Conservation (phyloP, 306 rosid genomes). For the Vigna hirtella region DNA sequence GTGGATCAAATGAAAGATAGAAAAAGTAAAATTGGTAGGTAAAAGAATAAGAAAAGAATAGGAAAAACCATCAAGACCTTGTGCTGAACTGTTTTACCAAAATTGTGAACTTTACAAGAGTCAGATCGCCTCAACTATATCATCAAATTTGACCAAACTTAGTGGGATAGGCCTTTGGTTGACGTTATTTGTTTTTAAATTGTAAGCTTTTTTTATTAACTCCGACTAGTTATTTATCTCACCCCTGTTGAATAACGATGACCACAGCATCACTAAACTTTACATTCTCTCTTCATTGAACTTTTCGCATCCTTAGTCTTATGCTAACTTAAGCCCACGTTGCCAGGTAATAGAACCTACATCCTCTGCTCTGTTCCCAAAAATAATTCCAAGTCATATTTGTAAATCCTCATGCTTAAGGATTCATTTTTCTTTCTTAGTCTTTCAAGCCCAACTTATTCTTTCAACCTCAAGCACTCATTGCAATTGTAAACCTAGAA, state of each 20-base stretch:
- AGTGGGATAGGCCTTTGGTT: not conserved
- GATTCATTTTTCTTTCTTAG: not conserved
- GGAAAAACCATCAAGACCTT: no score
- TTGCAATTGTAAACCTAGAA: conserved; percentile 1
- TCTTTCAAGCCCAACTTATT: conserved; percentile 24
- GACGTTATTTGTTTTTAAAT: not conserved
- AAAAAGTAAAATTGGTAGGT: no score
- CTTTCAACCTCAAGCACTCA: conserved; percentile 15
- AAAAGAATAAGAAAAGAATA: no score
- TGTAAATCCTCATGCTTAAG: conserved; percentile 16
- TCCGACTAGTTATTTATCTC: not conserved
- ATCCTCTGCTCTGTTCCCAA: not conserved
- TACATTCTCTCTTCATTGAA: conserved; percentile 1
- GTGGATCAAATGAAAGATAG: no score
- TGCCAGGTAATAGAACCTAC: not conserved
- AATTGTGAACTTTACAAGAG: no score
- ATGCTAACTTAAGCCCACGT: not conserved
- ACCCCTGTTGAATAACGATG: not conserved
- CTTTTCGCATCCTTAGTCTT: not conserved
- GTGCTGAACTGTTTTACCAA: no score
- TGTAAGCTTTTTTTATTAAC: not conserved
- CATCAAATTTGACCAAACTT: not conserved
- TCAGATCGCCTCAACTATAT: no score
- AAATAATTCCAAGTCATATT: conserved; percentile 1
- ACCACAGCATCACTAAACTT: not conserved